Conservation (phyloP, 2,329 filamentous ascomycete genomes). For the Phoma sp. region DNA sequence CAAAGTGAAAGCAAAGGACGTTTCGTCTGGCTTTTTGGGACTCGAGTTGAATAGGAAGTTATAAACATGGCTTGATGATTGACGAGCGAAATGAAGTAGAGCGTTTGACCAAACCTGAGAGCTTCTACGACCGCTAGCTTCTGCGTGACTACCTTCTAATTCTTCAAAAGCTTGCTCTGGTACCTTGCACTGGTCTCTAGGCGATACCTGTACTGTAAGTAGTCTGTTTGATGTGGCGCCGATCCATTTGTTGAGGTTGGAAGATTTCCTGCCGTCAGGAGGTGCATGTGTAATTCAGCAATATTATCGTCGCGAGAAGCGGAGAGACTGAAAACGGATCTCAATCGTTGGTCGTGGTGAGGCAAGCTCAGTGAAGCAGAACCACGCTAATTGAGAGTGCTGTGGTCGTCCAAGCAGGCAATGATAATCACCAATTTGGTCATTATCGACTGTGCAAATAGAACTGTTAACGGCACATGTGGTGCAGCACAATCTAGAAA, state of each 20-base stretch:
- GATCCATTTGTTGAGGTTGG: constrained; percentile 12
- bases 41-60: background rate
- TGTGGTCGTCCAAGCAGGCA: background rate
- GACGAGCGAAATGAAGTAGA: background rate
- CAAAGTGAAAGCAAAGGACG: too few relatives aligned
- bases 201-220: constrained; percentile 4
- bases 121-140: background rate
- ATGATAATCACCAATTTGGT: too few relatives aligned
- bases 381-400: background rate
- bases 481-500: background rate
- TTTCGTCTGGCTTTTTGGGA: too few relatives aligned
- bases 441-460: too few relatives aligned
- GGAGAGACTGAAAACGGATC: too few relatives aligned
- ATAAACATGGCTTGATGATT: background rate
- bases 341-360: too few relatives aligned
- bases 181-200: constrained; percentile 1
- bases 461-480: too few relatives aligned
- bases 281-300: constrained; percentile 7
- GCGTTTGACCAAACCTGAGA: background rate
- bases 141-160: background rate
- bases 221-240: constrained; percentile 7
- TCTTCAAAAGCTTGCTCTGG: background rate
- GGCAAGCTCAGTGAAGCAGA: background rate
- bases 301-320: too few relatives aligned
- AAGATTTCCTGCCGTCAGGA: constrained; percentile 4